Percentiles rank a stretch among this genome's conserved stretches.
These are phyloP conservation scores for Maudiozyma turicensis DNA, from an alignment of 805 yeast species.

Conservation along the genomic window DNA sequence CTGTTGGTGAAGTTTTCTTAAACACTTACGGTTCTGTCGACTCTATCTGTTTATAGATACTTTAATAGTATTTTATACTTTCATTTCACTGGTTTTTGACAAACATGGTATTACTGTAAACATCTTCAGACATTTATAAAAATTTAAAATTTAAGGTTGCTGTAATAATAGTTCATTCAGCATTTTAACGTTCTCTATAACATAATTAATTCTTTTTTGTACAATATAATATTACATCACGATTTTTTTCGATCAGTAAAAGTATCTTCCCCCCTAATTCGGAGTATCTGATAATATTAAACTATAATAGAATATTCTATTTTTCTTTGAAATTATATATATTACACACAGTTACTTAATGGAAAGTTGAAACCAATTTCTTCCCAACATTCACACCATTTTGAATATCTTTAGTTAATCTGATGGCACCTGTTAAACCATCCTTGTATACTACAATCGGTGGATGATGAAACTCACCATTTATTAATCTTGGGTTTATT, in stretches of 20 bases:
- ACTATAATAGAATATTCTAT: too few relatives aligned
- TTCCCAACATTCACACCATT: constrained; percentile 20
- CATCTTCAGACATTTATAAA: too few relatives aligned
- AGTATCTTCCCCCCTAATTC: neutral
- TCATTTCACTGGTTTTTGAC: neutral
- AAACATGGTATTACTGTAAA: too few relatives aligned
- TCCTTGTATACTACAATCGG: constrained; percentile 22
- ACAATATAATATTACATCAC: neutral
- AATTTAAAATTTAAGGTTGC: too few relatives aligned
- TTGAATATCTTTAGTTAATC: constrained; percentile 16
- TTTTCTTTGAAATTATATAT: too few relatives aligned
- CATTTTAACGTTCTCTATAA: neutral
- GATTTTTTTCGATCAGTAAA: neutral
- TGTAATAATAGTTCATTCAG: neutral
- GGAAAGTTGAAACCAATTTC: constrained; percentile 19
- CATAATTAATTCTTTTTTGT: neutral
- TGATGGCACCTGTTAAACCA: constrained; percentile 21
- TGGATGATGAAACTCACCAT: constrained; percentile 24
- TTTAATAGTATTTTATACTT: neutral
- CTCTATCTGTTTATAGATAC: neutral
- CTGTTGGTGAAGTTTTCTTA: constrained; percentile 1
- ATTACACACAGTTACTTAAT: neutral
- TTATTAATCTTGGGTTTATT: constrained; percentile 10
- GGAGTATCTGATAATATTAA: neutral
- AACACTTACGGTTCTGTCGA: constrained; percentile 2